Evolutionary conservation across 179 eudicot genomes (phyloP).

Genomic region (Pouteria campechiana): DNA sequence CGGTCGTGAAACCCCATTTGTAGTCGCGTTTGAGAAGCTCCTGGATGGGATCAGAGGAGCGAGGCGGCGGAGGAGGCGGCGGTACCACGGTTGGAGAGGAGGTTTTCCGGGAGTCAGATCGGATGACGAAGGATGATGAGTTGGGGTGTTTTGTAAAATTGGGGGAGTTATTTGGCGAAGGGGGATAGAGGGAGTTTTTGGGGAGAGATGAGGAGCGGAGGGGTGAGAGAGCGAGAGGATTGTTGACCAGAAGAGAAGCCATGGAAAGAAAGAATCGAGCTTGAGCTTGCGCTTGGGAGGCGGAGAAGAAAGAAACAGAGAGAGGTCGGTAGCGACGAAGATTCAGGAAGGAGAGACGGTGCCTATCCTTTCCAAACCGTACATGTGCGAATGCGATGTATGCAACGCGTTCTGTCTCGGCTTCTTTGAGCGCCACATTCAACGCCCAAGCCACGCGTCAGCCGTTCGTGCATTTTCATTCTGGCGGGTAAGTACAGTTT

Average conservation of each 20-base stretch:
- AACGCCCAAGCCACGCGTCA: too few relatives aligned
- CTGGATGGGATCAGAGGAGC: constrained; percentile 59
- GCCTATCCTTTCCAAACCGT: too few relatives aligned
- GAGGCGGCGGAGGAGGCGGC: constrained; percentile 12
- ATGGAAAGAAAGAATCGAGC: too few relatives aligned
- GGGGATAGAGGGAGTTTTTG: constrained; percentile 13
- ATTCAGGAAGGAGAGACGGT: too few relatives aligned
- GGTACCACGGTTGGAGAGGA: constrained; percentile 23
- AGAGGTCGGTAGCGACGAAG: too few relatives aligned
- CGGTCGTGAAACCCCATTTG: constrained; percentile 67
- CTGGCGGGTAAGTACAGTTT: too few relatives aligned
- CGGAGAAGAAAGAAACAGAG: not conserved
- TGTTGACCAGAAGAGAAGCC: constrained; percentile 64
- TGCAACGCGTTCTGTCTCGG: too few relatives aligned
- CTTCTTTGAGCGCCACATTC: too few relatives aligned
- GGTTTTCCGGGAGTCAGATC: constrained; percentile 38
- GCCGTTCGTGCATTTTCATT: too few relatives aligned
- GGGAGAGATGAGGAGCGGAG: constrained; percentile 24
- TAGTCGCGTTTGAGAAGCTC: constrained; percentile 71
- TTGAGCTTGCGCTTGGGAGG: not conserved
- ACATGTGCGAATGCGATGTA: too few relatives aligned
- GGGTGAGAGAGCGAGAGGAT: constrained; percentile 38
- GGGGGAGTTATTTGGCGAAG: constrained; percentile 5
- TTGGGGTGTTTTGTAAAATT: constrained; percentile 15
- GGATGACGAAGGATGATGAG: constrained; percentile 23